phyloP scores from a whole-genome alignment of 1,139 yeast species.

The Saccharomyces hybrid region DNA sequence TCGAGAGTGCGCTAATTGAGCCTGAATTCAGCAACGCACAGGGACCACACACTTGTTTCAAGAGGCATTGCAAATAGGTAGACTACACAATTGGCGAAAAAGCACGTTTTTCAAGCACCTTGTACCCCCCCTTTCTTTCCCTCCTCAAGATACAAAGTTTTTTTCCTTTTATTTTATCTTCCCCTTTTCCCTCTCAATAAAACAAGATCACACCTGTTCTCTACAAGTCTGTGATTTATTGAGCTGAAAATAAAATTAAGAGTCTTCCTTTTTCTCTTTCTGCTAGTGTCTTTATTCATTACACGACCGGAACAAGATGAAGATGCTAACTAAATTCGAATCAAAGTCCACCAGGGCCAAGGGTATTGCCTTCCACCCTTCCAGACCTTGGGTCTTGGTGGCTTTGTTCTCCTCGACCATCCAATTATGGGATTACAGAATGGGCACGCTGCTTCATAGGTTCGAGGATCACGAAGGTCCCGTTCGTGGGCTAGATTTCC shows the following conservation, averaged over 20 bases:
- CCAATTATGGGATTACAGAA: constrained; percentile 97
- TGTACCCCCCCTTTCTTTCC: not conserved
- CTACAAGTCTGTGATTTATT: not conserved
- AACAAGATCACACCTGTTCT: not conserved
- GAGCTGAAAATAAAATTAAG: not conserved
- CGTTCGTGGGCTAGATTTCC: constrained; percentile 90
- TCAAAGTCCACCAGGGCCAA: constrained; percentile 98
- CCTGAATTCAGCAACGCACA: not conserved
- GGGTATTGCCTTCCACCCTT: constrained; percentile 95
- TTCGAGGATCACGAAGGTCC: constrained; percentile 99
- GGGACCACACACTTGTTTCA: not conserved
- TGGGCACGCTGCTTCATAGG: constrained; percentile 95
- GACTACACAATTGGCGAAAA: not conserved
- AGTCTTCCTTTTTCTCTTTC: not conserved
- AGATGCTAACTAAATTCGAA: constrained; percentile 96
- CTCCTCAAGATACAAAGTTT: not conserved
- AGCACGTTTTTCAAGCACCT: not conserved
- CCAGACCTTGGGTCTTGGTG: constrained; percentile 90
- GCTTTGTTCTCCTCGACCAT: constrained; percentile 91
- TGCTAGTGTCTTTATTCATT: constrained; percentile 1
- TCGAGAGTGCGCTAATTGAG: not conserved
- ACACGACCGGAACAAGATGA: constrained; percentile 45
- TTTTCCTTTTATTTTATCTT: not conserved
- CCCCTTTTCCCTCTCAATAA: not conserved
- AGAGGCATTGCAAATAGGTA: not conserved